phyloP scores from a whole-genome alignment of 1,139 yeast genomes.

The Lodderomyces theae region DNA sequence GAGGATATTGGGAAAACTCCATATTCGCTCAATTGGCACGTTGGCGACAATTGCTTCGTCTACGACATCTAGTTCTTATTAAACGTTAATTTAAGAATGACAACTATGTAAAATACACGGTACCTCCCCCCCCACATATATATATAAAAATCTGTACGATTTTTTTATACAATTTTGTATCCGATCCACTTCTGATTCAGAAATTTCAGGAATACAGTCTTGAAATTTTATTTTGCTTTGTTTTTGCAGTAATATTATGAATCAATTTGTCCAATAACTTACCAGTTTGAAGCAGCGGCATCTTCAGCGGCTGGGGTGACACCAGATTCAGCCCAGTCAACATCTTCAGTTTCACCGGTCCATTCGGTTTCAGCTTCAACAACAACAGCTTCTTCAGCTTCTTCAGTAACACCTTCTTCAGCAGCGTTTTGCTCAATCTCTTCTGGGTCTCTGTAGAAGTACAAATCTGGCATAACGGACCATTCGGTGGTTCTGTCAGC shows the following conservation, averaged over 20 bases:
- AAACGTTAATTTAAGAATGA: slow-evolving; percentile 7
- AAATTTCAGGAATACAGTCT: neutral
- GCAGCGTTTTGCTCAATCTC: slow-evolving; percentile 88
- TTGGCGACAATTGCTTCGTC: no score
- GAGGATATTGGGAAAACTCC: neutral
- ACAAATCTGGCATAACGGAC: slow-evolving; percentile 99
- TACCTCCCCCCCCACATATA: slow-evolving; percentile 10
- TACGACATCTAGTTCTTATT: neutral
- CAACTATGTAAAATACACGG: slow-evolving; percentile 16
- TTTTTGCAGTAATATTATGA: neutral
- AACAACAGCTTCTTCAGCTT: slow-evolving; percentile 48
- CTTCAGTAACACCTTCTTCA: slow-evolving; percentile 61
- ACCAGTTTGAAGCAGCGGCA: slow-evolving; percentile 67
- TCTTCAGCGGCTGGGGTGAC: slow-evolving; percentile 74
- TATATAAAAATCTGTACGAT: slow-evolving; percentile 1
- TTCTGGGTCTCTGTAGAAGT: slow-evolving; percentile 99
- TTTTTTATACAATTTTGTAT: slow-evolving; percentile 3
- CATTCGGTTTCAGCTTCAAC: slow-evolving; percentile 51
- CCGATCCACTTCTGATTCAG: neutral
- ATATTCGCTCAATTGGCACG: no score
- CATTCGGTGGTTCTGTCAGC: slow-evolving; percentile 97
- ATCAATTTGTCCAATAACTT: slow-evolving; percentile 18
- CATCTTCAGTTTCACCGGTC: slow-evolving; percentile 61
- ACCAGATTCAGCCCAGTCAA: slow-evolving; percentile 61
- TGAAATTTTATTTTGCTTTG: neutral